phyloP scores from a whole-genome alignment of 2,329 filamentous ascomycete genomes.

The Eutypa lata region DNA sequence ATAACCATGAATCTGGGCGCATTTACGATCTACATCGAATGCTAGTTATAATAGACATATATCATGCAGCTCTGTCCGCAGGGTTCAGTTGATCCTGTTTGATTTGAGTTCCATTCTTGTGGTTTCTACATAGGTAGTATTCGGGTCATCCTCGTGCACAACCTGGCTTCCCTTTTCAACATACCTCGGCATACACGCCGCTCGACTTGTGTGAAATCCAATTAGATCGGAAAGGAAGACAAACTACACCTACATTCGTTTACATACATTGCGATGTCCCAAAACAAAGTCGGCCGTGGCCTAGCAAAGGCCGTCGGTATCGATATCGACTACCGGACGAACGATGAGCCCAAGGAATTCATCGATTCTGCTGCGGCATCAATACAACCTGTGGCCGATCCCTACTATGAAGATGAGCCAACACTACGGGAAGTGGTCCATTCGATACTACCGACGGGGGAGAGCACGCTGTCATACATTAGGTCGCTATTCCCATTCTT shows the following conservation, averaged over 20 bases:
- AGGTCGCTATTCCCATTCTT: constrained; percentile 79
- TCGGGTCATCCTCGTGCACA: too few relatives aligned
- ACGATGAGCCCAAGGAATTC: constrained; percentile 21
- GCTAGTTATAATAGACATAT: neutral
- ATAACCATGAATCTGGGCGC: neutral
- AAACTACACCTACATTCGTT: too few relatives aligned
- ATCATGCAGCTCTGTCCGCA: neutral
- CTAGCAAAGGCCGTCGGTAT: constrained; percentile 28
- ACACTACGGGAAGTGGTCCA: constrained; percentile 69
- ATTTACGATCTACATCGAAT: neutral
- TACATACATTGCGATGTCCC: constrained; percentile 8
- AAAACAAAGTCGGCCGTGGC: constrained; percentile 16
- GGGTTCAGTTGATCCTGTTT: neutral
- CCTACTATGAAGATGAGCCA: constrained; percentile 79
- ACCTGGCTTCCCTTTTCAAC: too few relatives aligned
- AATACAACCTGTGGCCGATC: constrained; percentile 49
- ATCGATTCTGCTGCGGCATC: constrained; percentile 24
- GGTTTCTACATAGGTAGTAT: too few relatives aligned
- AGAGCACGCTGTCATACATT: constrained; percentile 57
- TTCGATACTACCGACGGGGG: constrained; percentile 57
- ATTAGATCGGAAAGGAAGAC: too few relatives aligned
- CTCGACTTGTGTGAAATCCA: too few relatives aligned
- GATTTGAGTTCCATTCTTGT: too few relatives aligned
- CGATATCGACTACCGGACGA: constrained; percentile 25
- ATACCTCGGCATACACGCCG: too few relatives aligned